phyloP scores from a whole-genome alignment of 352 stramenopile genomes.

The Pythium scleroteichum region DNA sequence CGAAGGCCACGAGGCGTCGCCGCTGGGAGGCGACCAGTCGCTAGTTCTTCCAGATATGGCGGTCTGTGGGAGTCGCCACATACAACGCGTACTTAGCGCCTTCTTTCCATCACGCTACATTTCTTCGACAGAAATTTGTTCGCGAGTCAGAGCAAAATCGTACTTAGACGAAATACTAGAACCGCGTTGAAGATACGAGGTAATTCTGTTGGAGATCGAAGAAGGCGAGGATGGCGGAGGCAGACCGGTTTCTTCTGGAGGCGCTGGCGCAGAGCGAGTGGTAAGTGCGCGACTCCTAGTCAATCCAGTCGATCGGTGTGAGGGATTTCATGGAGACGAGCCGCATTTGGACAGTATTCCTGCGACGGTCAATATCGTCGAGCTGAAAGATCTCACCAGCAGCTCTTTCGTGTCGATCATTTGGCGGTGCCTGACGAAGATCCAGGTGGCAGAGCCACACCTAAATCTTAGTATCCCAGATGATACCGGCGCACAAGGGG shows the following conservation, averaged over 20 bases:
- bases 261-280: conserved; percentile 28
- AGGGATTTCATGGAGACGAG: no score
- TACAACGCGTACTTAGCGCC: not conserved
- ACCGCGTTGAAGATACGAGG: conserved; percentile 14
- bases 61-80: not conserved
- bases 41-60: conserved; percentile 3
- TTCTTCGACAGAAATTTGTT: conserved; percentile 1
- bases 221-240: conserved; percentile 21
- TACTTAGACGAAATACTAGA: conserved; percentile 15
- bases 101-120: conserved; percentile 4
- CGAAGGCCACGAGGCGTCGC: conserved; percentile 7
- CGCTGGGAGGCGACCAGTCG: not conserved
- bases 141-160: conserved; percentile 1
- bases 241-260: conserved; percentile 30
- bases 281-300: conserved; percentile 6
- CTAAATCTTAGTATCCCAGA: conserved; percentile 32
- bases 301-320: no score
- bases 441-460: conserved; percentile 33
- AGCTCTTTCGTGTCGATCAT: conserved; percentile 51
- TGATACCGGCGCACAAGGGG: conserved; percentile 32
- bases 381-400: conserved; percentile 40
- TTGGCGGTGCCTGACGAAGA: conserved; percentile 38
- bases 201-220: not conserved
- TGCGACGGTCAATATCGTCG: not conserved
- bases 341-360: conserved; percentile 1